Base-by-base conservation (phyloP, 2,329 filamentous ascomycete species). In the Hypoxylon sp. region DNA sequence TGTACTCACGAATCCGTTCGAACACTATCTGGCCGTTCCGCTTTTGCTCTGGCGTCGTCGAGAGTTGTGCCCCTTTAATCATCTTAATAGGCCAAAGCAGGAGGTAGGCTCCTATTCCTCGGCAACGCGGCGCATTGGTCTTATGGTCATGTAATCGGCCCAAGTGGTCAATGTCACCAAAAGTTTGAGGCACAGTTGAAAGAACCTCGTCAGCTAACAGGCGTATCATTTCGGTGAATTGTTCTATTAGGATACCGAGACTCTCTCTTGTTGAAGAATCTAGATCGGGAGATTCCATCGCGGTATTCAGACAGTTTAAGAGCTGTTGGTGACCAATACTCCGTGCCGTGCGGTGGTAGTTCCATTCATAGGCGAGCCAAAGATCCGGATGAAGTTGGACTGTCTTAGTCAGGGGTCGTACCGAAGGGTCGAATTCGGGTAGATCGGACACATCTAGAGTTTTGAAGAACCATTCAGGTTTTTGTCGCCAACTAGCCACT, bases 301-400 rank as follows among this genome's bases (percentile, higher is more conserved):
- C 59, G 7, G 63, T 50, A 7, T 71, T 59, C 12, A 77, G 34
- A 45, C 76, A 80, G 34, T 73, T 63, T 2, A 80, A 53, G 0
- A 80, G 61, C 19, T 79, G 77, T 52, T 78, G 73, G 14, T 78
- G 74, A 4, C 80, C 70, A n/a, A 79, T 73, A 23, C 80, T 78
- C 3, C 78, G 73, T 4, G 77, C 78, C 27, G 78, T 74, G 2
- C 78, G 73, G 47, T 80, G 77, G 50, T 81, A 81, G 48, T 81
- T 79, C 77, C 78, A 80, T 61, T 81, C 79, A 43, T 81, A 81
- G 3, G 77, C 75, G 61, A 78, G 79, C 79, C 79, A 81, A 0
- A 80, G 54, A 66, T 81, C 79, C 2, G 70, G 61, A 56, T 80
- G 79, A 2, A 81, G 63, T 57, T 81, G 72, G 8, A 80, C 63